phyloP scores from a whole-genome alignment of 495 filamentous ascomycete species.

The Trichoderma virens region DNA sequence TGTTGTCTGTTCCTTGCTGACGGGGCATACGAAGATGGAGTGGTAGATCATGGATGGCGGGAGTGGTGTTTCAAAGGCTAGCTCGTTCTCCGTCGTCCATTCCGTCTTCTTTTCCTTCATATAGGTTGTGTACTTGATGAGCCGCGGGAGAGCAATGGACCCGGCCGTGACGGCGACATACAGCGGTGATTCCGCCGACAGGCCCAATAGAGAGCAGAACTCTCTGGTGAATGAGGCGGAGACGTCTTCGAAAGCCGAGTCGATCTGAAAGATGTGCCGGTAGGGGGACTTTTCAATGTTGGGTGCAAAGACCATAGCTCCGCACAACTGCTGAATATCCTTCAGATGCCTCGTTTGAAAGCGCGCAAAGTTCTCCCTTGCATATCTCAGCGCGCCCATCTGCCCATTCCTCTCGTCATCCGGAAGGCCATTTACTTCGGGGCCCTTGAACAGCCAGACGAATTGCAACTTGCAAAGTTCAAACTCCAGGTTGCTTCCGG shows the following conservation, averaged over 20 bases:
- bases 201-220: slow-evolving; percentile 85
- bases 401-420: slow-evolving; percentile 32
- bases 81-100: slow-evolving; percentile 86
- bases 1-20: slow-evolving; percentile 90
- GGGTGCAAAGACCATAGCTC: slow-evolving; percentile 66
- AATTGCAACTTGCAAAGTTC: slow-evolving; percentile 84
- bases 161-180: slow-evolving; percentile 89
- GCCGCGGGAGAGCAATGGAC: slow-evolving; percentile 75
- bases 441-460: slow-evolving; percentile 66
- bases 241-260: slow-evolving; percentile 69
- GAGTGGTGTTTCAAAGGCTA: slow-evolving; percentile 88
- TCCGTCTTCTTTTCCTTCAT: slow-evolving; percentile 83
- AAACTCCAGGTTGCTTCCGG: slow-evolving; percentile 91
- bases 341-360: slow-evolving; percentile 55
- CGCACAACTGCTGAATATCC: slow-evolving; percentile 70
- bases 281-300: slow-evolving; percentile 70
- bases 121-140: slow-evolving; percentile 74
- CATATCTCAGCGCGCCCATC: slow-evolving; percentile 62
- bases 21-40: slow-evolving; percentile 94
- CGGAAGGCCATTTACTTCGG: slow-evolving; percentile 36
- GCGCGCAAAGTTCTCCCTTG: slow-evolving; percentile 49
- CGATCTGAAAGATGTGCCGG: slow-evolving; percentile 60
- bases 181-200: slow-evolving; percentile 82
- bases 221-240: slow-evolving; percentile 80
- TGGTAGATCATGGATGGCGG: slow-evolving; percentile 86